A percentile compares a stretch with the other conserved stretches of the same genome.
Conservation (phyloP, 2,329 filamentous ascomycete genomes). For the Septoria petroselini region DNA sequence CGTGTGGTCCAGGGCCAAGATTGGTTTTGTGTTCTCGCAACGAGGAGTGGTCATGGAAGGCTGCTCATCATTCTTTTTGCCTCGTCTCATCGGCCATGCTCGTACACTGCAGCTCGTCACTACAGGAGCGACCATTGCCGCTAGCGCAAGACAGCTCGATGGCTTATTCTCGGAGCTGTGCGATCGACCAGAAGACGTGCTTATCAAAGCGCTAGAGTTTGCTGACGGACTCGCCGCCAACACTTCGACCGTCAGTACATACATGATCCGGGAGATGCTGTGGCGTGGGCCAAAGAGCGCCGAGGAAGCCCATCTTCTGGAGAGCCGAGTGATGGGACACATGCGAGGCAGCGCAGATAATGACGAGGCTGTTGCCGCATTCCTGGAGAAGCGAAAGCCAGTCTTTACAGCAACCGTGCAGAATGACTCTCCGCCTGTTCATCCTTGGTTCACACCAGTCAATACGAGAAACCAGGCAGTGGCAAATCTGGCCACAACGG, state of each 20-base stretch:
- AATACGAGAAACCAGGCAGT: slow-evolving; percentile 23
- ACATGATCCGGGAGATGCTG: slow-evolving; percentile 28
- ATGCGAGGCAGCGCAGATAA: slow-evolving; percentile 25
- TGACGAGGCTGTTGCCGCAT: slow-evolving; percentile 25
- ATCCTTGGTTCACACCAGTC: slow-evolving; percentile 22
- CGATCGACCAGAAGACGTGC: slow-evolving; percentile 23
- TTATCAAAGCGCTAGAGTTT: slow-evolving; percentile 19
- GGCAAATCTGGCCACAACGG: slow-evolving; percentile 21
- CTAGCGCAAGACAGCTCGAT: slow-evolving; percentile 17
- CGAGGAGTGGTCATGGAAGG: slow-evolving; percentile 25
- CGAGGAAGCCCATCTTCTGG: slow-evolving; percentile 25
- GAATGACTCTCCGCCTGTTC: slow-evolving; percentile 23
- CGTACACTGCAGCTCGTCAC: slow-evolving; percentile 21
- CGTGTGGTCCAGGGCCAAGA: slow-evolving; percentile 25
- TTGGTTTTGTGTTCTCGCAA: slow-evolving; percentile 27
- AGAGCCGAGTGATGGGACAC: slow-evolving; percentile 24
- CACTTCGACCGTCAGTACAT: slow-evolving; percentile 25
- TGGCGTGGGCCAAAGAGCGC: slow-evolving; percentile 23
- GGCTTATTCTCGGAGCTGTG: slow-evolving; percentile 25
- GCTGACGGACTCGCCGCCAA: slow-evolving; percentile 20
- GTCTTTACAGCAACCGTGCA: slow-evolving; percentile 23
- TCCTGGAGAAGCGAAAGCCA: slow-evolving; percentile 25
- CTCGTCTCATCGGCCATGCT: slow-evolving; percentile 20
- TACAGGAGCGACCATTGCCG: slow-evolving; percentile 16
- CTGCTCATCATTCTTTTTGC: slow-evolving; percentile 26